phyloP scores from a whole-genome alignment of 2,329 filamentous ascomycete species.

The Aspergillus sp. region DNA sequence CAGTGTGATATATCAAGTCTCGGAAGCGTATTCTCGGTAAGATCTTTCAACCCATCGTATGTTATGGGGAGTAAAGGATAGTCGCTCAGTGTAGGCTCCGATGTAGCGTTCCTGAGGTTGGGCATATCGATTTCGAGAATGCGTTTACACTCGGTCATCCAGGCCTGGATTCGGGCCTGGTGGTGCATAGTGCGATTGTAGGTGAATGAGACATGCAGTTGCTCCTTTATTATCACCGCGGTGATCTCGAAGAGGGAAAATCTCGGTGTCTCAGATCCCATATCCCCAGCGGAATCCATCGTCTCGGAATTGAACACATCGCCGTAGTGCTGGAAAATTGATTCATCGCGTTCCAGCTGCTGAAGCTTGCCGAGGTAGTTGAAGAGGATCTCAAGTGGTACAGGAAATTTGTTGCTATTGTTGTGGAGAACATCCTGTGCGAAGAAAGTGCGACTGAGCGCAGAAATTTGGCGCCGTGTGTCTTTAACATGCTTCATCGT shows the following conservation, averaged over 20 bases:
- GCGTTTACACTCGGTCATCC: slow-evolving; percentile 43
- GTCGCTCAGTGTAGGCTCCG: slow-evolving; percentile 42
- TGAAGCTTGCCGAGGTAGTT: slow-evolving; percentile 41
- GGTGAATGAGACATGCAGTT: slow-evolving; percentile 50
- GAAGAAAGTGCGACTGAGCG: slow-evolving; percentile 37
- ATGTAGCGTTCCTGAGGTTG: slow-evolving; percentile 25
- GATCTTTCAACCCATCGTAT: slow-evolving; percentile 39
- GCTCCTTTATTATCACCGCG: slow-evolving; percentile 49
- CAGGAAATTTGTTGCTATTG: slow-evolving; percentile 35
- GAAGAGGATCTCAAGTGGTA: slow-evolving; percentile 44
- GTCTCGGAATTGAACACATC: slow-evolving; percentile 31
- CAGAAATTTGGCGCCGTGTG: slow-evolving; percentile 33
- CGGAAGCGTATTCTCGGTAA: slow-evolving; percentile 38
- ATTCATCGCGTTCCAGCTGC: slow-evolving; percentile 47
- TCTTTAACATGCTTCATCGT: slow-evolving; percentile 41
- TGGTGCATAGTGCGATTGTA: slow-evolving; percentile 51
- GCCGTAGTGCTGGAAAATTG: slow-evolving; percentile 44
- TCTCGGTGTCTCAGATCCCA: slow-evolving; percentile 44
- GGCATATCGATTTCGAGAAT: slow-evolving; percentile 34
- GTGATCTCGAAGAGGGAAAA: slow-evolving; percentile 54
- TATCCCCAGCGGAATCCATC: slow-evolving; percentile 42
- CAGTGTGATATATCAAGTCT: slow-evolving; percentile 32
- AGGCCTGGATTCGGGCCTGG: slow-evolving; percentile 42
- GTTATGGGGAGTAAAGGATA: slow-evolving; percentile 46
- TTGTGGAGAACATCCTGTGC: slow-evolving; percentile 29